Percentiles rank a stretch among this genome's conserved stretches.
phyloP scores from a whole-genome alignment of 2,329 filamentous ascomycete species.

The Bipolaris cookei region DNA sequence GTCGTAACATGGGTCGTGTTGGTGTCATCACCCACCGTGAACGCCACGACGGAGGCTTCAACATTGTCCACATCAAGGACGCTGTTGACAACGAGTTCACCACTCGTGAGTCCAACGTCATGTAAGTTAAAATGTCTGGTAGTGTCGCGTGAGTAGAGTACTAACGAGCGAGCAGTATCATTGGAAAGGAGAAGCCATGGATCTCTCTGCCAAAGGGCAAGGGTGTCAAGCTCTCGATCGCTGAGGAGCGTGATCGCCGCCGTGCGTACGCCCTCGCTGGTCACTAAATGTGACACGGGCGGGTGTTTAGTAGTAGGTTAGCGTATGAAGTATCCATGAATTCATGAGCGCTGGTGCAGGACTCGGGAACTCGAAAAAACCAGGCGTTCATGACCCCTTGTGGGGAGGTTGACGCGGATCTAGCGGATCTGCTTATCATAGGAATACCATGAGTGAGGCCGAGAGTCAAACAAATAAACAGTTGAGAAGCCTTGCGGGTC shows the following conservation, averaged over 20 bases:
- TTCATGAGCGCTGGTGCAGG: conserved; percentile 36
- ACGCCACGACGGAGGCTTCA: conserved; percentile 99
- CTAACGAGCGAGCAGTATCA: conserved; percentile 63
- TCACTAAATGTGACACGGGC: conserved; percentile 48
- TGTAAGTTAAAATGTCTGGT: conserved; percentile 51
- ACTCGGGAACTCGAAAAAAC: conserved; percentile 36
- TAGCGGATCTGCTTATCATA: conserved; percentile 44
- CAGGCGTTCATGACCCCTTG: conserved; percentile 45
- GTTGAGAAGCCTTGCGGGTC: conserved; percentile 13
- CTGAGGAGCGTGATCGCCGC: conserved; percentile 98
- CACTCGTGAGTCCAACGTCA: conserved; percentile 99
- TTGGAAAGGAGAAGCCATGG: conserved; percentile 98
- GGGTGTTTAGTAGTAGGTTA: conserved; percentile 27
- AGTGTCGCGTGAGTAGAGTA: neutral
- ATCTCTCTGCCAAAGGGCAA: conserved; percentile 99
- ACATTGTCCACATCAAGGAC: conserved; percentile 99
- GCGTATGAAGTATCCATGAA: conserved; percentile 37
- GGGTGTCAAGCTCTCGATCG: conserved; percentile 97
- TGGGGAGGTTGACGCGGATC: conserved; percentile 38
- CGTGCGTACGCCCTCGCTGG: conserved; percentile 70
- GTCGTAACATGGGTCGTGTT: conserved; percentile 99
- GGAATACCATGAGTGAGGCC: conserved; percentile 36
- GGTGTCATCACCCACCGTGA: conserved; percentile 99
- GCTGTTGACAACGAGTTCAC: conserved; percentile 99
- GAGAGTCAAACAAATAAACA: conserved; percentile 31